phyloP scores from a whole-genome alignment of 2,329 filamentous ascomycete genomes.

The Xylaria multiplex region DNA sequence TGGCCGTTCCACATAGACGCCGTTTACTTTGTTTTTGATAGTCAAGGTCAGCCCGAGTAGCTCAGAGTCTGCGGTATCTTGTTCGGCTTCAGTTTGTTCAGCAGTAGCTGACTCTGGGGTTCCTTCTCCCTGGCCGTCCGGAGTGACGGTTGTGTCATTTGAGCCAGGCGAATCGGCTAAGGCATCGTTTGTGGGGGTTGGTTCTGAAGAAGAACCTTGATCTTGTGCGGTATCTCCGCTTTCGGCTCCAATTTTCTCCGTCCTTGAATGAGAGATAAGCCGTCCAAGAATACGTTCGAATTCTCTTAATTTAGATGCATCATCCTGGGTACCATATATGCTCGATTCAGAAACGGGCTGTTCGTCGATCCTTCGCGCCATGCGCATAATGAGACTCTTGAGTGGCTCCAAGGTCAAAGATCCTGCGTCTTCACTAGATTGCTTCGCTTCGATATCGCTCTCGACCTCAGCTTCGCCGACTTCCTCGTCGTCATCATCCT shows the following conservation, averaged over 20 bases:
- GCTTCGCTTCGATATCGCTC: constrained; percentile 23
- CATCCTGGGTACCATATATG: constrained; percentile 43
- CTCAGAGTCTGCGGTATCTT: constrained; percentile 44
- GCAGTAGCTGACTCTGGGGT: constrained; percentile 2
- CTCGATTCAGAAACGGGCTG: constrained; percentile 36
- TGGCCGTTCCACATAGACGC: constrained; percentile 70
- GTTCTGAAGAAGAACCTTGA: constrained; percentile 12
- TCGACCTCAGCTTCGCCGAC: constrained; percentile 20
- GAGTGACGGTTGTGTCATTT: constrained; percentile 5
- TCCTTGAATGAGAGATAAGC: constrained; percentile 55
- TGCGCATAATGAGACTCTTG: constrained; percentile 61
- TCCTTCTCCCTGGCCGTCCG: not conserved
- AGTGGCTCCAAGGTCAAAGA: constrained; percentile 39
- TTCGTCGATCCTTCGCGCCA: constrained; percentile 59
- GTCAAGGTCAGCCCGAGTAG: constrained; percentile 78
- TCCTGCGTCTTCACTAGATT: constrained; percentile 41
- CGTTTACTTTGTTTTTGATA: constrained; percentile 78
- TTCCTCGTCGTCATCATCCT: constrained; percentile 28
- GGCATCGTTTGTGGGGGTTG: constrained; percentile 5
- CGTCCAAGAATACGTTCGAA: constrained; percentile 64
- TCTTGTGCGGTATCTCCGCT: constrained; percentile 12
- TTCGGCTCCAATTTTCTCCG: constrained; percentile 24
- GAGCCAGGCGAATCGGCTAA: constrained; percentile 26
- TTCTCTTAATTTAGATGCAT: constrained; percentile 56
- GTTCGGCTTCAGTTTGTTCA: constrained; percentile 15